phyloP scores from a whole-genome alignment of 306 rosid genomes.

The Prunus mira region DNA sequence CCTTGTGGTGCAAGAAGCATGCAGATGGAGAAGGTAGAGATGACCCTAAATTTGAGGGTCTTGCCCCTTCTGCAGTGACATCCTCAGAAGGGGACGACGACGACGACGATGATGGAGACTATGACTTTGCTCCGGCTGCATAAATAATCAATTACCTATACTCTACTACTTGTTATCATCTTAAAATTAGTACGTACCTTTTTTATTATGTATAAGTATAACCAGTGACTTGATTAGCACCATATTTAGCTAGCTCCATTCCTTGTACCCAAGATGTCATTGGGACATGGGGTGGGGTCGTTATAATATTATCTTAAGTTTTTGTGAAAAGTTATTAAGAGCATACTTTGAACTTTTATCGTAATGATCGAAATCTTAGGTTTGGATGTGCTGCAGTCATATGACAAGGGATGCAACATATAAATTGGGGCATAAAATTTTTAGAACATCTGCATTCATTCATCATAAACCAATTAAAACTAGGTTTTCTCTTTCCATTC shows the following conservation, averaged over 20 bases:
- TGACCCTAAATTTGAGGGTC: not conserved
- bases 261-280: too few relatives aligned
- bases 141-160: not conserved
- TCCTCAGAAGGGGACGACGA: slow-evolving; percentile 19
- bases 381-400: too few relatives aligned
- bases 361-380: too few relatives aligned
- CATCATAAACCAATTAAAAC: not conserved
- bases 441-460: not conserved
- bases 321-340: too few relatives aligned
- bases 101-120: slow-evolving; percentile 33
- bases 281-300: too few relatives aligned
- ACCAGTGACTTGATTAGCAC: too few relatives aligned
- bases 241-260: too few relatives aligned
- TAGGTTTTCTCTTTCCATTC: not conserved
- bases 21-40: not conserved
- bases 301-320: too few relatives aligned
- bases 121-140: slow-evolving; percentile 57
- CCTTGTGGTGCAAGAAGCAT: slow-evolving; percentile 19
- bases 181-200: too few relatives aligned
- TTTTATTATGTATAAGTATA: too few relatives aligned
- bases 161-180: not conserved
- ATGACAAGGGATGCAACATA: not conserved
- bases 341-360: too few relatives aligned
- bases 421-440: not conserved
- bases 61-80: not conserved